A percentile compares a stretch with the other conserved stretches of the same genome.
These are phyloP conservation scores for Pichia cephalocereana DNA, from an alignment of 805 yeast species.

Conservation along the genomic window DNA sequence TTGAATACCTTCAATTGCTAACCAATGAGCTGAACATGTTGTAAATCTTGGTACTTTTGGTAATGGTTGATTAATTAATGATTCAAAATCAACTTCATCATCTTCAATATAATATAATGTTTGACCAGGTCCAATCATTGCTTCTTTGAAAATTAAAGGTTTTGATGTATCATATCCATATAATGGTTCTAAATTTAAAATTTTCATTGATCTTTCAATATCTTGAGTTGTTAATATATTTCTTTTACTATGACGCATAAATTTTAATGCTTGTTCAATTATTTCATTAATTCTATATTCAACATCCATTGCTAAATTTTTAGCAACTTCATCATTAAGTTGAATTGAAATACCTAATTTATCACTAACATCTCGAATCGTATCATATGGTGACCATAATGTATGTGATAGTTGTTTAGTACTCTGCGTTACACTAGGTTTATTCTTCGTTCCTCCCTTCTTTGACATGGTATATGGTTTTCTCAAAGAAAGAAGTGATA, in stretches of 20 bases:
- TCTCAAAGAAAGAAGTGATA: too few relatives aligned
- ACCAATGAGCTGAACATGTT: conserved; percentile 93
- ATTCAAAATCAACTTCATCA: conserved; percentile 92
- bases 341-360: conserved; percentile 62
- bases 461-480: conserved; percentile 2
- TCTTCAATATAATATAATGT: conserved; percentile 83
- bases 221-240: conserved; percentile 74
- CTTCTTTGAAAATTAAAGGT: conserved; percentile 75
- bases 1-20: conserved; percentile 97
- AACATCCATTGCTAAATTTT: conserved; percentile 97
- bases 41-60: conserved; percentile 93
- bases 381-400: conserved; percentile 95
- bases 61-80: conserved; percentile 82
- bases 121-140: conserved; percentile 85
- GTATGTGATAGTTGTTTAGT: conserved; percentile 70
- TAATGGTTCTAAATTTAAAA: conserved; percentile 88
- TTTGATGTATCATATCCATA: conserved; percentile 73
- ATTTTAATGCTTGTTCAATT: conserved; percentile 89
- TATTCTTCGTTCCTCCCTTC: neutral
- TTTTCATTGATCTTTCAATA: conserved; percentile 70
- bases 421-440: neutral
- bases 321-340: conserved; percentile 86
- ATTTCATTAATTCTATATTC: conserved; percentile 95
- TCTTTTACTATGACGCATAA: conserved; percentile 90
- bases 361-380: conserved; percentile 94